A percentile compares a stretch with the other conserved stretches of the same genome.
These are phyloP conservation scores for Fusarium albosuccineum DNA, from an alignment of 2,329 filamentous ascomycete species.

Conservation along the genomic window DNA sequence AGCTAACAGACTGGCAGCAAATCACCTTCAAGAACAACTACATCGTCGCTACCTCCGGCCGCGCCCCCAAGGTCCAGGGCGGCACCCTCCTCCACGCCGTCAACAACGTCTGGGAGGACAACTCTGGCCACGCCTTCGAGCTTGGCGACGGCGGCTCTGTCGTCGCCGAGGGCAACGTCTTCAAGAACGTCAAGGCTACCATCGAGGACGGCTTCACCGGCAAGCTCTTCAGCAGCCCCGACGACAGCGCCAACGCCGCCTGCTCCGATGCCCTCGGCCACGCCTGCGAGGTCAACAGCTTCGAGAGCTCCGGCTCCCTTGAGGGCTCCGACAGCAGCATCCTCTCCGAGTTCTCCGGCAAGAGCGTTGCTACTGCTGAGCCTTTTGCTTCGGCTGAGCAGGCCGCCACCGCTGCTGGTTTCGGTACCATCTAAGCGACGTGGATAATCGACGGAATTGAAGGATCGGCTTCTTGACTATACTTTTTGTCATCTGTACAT, in stretches of 20 bases:
- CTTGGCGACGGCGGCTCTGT: constrained; percentile 56
- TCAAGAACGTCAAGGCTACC: constrained; percentile 64
- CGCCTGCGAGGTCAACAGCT: constrained; percentile 64
- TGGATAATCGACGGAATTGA: too few species aligned
- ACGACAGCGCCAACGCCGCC: constrained; percentile 51
- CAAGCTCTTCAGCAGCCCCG: constrained; percentile 50
- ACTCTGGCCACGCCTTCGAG: constrained; percentile 71
- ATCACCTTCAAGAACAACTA: constrained; percentile 73
- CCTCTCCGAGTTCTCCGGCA: constrained; percentile 63
- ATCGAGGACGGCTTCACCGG: constrained; percentile 52
- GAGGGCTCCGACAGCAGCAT: constrained; percentile 60
- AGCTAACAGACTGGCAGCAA: constrained; percentile 16
- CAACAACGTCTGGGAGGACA: constrained; percentile 72
- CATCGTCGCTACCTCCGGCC: constrained; percentile 69
- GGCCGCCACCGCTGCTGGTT: neutral
- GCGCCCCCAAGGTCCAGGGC: constrained; percentile 68
- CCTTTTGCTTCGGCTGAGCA: neutral
- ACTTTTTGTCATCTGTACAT: too few species aligned
- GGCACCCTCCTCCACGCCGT: constrained; percentile 69
- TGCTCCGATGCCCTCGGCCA: constrained; percentile 63
- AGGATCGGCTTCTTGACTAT: too few species aligned
- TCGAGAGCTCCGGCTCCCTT: constrained; percentile 56
- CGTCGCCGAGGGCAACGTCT: constrained; percentile 69
- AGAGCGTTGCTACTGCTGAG: constrained; percentile 59
- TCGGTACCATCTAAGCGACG: neutral